Conservation (phyloP, 2,329 filamentous ascomycete species). For the Epichloe baconii region DNA sequence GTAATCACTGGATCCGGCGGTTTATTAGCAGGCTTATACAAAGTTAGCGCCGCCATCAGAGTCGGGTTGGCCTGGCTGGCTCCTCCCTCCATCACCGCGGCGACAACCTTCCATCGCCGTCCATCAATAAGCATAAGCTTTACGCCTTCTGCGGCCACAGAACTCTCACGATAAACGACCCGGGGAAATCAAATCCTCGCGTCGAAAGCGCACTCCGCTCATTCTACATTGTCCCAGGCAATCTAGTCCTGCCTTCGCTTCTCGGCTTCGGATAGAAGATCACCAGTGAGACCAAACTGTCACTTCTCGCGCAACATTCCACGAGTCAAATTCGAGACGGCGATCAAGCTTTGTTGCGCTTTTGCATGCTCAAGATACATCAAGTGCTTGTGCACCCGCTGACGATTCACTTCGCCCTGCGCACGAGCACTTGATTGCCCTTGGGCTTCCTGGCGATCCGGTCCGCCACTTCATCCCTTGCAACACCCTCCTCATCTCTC, state of each 20-base stretch:
- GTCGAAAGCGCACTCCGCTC: too few relatives aligned
- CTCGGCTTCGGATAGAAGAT: background rate
- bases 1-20: background rate
- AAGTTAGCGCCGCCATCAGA: too few relatives aligned
- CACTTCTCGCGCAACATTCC: background rate
- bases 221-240: background rate
- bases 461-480: too few relatives aligned
- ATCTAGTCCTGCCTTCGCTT: background rate
- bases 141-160: background rate
- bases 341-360: background rate
- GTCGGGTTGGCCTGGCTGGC: background rate
- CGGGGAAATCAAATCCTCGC: too few relatives aligned
- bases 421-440: background rate
- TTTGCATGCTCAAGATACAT: background rate
- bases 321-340: background rate
- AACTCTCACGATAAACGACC: background rate
- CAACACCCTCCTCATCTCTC: background rate
- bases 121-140: background rate
- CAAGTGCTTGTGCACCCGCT: background rate
- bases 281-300: background rate
- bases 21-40: too few relatives aligned
- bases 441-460: background rate
- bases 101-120: background rate
- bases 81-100: slow-evolving; percentile 2
- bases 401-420: background rate